A percentile compares a stretch with the other conserved stretches of the same genome.
Evolutionary conservation across 495 filamentous ascomycete genomes (phyloP).

Genomic region (Filosporella fistucella): DNA sequence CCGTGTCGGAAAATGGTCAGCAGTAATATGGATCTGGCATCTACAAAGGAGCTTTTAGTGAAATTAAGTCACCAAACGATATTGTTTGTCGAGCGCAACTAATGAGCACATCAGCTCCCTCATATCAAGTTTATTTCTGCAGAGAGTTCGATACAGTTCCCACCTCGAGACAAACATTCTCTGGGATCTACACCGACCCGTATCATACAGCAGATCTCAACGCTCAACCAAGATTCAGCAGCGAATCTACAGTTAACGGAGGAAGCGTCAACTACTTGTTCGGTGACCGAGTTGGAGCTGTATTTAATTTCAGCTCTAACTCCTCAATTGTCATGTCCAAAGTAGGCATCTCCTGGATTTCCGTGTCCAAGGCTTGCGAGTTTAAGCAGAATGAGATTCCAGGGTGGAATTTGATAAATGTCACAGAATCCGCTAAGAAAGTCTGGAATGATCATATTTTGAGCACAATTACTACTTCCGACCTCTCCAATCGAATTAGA

Average conservation of each 20-base stretch:
- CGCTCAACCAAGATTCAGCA: conserved; percentile 4
- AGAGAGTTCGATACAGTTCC: conserved; percentile 40
- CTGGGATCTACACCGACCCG: conserved; percentile 29
- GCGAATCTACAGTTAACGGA: not conserved
- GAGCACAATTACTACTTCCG: not conserved
- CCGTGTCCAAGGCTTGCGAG: conserved; percentile 1
- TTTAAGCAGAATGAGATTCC: conserved; percentile 3
- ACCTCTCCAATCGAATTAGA: not conserved
- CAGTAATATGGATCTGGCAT: conserved; percentile 47
- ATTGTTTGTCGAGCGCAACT: no score
- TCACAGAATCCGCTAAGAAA: not conserved
- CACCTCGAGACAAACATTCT: conserved; percentile 31
- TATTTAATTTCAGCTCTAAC: conserved; percentile 1
- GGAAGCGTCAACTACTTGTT: not conserved
- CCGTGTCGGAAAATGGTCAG: conserved; percentile 37
- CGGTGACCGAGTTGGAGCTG: not conserved
- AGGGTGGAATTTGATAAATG: not conserved
- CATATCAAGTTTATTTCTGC: conserved; percentile 53
- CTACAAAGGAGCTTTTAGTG: conserved; percentile 53
- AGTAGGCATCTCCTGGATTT: conserved; percentile 6
- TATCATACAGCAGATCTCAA: conserved; percentile 6
- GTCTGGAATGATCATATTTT: conserved; percentile 6
- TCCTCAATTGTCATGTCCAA: conserved; percentile 3
- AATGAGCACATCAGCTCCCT: conserved; percentile 22
- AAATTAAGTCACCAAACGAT: conserved; percentile 10